These are phyloP conservation scores for Tulasnella sp. DNA, from an alignment of 768 basidiomycete species.

Conservation along the genomic window DNA sequence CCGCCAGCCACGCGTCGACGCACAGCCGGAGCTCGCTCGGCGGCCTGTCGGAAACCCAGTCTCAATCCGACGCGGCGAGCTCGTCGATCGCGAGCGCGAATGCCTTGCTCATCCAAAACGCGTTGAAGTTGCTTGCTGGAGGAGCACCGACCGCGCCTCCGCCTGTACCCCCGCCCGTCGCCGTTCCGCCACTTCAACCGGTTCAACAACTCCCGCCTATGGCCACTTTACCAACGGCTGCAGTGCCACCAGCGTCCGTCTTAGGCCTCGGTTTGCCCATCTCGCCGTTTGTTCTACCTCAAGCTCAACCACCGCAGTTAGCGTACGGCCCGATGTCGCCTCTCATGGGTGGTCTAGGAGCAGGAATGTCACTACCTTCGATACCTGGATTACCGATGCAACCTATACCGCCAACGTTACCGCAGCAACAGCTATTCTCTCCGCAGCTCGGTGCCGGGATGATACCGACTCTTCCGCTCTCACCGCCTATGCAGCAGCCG, in stretches of 20 bases:
- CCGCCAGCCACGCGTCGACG: background rate
- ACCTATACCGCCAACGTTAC: too few relatives aligned
- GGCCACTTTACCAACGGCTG: too few relatives aligned
- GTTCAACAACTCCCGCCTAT: too few relatives aligned
- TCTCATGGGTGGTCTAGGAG: background rate
- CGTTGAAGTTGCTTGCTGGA: background rate
- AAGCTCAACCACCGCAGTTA: background rate
- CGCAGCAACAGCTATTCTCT: too few relatives aligned
- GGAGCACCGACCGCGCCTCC: too few relatives aligned
- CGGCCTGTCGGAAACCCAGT: background rate
- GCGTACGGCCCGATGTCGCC: background rate
- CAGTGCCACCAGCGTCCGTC: background rate
- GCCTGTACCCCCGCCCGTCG: too few relatives aligned
- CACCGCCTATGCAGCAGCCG: too few relatives aligned
- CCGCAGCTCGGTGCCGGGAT: too few relatives aligned
- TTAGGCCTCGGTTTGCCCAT: background rate
- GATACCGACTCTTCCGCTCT: too few relatives aligned
- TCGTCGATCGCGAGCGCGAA: background rate
- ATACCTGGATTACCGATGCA: too few relatives aligned
- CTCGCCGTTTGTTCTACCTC: background rate
- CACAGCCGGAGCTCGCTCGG: background rate
- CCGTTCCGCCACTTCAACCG: too few relatives aligned
- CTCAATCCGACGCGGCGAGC: background rate
- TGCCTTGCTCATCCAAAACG: background rate
- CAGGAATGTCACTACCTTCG: too few relatives aligned